phyloP scores from a whole-genome alignment of 257 asterid species.

The Thymus mandschuricus region DNA sequence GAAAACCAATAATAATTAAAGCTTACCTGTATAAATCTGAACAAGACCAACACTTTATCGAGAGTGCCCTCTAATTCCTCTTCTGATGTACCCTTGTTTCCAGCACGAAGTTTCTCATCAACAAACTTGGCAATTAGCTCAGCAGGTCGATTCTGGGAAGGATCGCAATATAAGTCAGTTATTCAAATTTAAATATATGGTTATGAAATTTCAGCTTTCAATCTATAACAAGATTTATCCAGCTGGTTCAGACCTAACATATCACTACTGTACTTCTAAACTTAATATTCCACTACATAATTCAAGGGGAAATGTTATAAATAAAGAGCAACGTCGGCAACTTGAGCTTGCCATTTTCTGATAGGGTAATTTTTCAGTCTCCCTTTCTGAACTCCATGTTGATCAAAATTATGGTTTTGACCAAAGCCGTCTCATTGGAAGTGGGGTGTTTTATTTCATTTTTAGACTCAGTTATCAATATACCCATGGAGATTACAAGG shows the following conservation, averaged over 20 bases:
- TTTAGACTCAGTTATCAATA: not conserved
- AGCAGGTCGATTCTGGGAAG: conserved; percentile 88
- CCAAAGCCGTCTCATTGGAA: not conserved
- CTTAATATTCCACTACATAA: not conserved
- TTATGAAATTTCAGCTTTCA: conserved; percentile 4
- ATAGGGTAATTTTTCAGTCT: not conserved
- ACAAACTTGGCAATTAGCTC: conserved; percentile 96
- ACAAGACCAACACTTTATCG: conserved; percentile 91
- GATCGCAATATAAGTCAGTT: conserved; percentile 20
- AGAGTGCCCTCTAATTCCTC: conserved; percentile 99
- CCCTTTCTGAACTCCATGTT: not conserved
- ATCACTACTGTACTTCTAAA: not conserved
- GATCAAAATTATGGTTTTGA: not conserved
- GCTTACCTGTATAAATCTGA: conserved; percentile 94
- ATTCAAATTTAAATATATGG: not conserved
- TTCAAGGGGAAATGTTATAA: not conserved
- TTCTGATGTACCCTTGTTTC: conserved; percentile 98
- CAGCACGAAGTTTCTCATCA: conserved; percentile 98
- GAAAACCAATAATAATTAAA: not conserved
- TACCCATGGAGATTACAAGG: not conserved
- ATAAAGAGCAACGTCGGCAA: not conserved
- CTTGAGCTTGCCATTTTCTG: not conserved
- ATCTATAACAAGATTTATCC: not conserved
- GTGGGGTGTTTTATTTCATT: not conserved
- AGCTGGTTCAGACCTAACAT: conserved; percentile 4